Conservation (phyloP, 768 basidiomycete species). For the Kwoniella sp. region DNA sequence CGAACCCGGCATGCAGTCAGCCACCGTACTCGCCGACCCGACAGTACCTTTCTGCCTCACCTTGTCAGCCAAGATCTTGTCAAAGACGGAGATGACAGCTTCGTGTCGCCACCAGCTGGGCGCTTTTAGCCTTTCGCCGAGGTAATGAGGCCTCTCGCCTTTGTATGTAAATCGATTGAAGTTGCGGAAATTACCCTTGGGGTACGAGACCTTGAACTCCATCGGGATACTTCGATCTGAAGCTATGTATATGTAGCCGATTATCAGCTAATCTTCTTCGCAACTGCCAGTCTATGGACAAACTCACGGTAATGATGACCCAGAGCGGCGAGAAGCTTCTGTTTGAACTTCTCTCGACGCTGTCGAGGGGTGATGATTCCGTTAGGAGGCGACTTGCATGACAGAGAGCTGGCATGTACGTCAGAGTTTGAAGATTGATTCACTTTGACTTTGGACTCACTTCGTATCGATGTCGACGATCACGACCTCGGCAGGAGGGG, state of each 20-base stretch:
- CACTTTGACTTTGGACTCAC: constrained; percentile 27
- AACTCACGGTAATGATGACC: constrained; percentile 36
- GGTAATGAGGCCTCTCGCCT: constrained; percentile 73
- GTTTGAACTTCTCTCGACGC: constrained; percentile 40
- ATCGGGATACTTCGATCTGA: constrained; percentile 58
- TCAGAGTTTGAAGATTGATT: not conserved
- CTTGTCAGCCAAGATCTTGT: constrained; percentile 80
- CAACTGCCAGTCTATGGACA: not conserved
- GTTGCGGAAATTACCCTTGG: constrained; percentile 85
- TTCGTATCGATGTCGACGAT: constrained; percentile 77
- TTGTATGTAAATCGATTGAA: constrained; percentile 86
- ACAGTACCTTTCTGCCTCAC: constrained; percentile 57
- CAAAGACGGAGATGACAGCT: constrained; percentile 86
- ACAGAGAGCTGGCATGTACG: constrained; percentile 65
- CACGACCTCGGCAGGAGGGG: constrained; percentile 77
- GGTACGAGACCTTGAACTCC: constrained; percentile 94
- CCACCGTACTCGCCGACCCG: not conserved
- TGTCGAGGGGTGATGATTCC: constrained; percentile 64
- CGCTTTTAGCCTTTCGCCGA: constrained; percentile 84
- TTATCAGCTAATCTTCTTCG: constrained; percentile 41
- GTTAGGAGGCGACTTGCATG: constrained; percentile 63
- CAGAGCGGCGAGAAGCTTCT: constrained; percentile 32
- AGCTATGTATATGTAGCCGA: constrained; percentile 24
- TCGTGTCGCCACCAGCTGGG: constrained; percentile 96
- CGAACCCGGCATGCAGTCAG: not conserved